Evolutionary conservation across 139 green algal genomes (phyloP).

Genomic region (Zygnema circumcarinatum): DNA sequence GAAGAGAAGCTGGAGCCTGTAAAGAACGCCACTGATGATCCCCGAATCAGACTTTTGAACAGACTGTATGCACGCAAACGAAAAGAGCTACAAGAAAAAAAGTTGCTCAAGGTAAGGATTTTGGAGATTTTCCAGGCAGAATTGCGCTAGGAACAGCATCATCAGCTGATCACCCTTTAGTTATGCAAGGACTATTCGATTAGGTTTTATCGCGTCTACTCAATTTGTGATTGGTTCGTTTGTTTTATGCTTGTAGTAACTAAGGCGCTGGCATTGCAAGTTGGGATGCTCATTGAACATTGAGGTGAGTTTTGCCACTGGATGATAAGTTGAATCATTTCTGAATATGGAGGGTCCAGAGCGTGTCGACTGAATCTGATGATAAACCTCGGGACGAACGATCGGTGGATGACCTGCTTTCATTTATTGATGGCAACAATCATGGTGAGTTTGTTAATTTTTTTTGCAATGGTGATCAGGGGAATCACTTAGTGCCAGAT

Average conservation of each 20-base stretch:
- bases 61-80: constrained; percentile 76
- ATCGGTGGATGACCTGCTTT: constrained; percentile 70
- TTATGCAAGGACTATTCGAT: not conserved
- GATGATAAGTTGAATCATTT: too few relatives aligned
- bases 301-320: too few relatives aligned
- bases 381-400: constrained; percentile 45
- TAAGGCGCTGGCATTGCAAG: too few relatives aligned
- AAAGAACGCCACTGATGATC: constrained; percentile 66
- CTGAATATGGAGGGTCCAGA: not conserved
- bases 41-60: constrained; percentile 77
- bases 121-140: constrained; percentile 1
- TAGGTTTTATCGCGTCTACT: not conserved
- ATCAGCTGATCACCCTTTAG: not conserved
- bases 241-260: not conserved
- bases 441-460: not conserved
- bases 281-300: too few relatives aligned
- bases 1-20: constrained; percentile 84
- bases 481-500: too few relatives aligned
- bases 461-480: too few relatives aligned
- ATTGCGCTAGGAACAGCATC: not conserved
- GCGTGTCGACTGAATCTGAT: not conserved
- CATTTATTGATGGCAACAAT: constrained; percentile 67
- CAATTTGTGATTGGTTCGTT: not conserved
- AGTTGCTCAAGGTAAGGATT: constrained; percentile 38
- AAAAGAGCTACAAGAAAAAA: constrained; percentile 68